Conservation (phyloP, 1,284 basidiomycete genomes). For the Singerocomus rubriflavus region DNA sequence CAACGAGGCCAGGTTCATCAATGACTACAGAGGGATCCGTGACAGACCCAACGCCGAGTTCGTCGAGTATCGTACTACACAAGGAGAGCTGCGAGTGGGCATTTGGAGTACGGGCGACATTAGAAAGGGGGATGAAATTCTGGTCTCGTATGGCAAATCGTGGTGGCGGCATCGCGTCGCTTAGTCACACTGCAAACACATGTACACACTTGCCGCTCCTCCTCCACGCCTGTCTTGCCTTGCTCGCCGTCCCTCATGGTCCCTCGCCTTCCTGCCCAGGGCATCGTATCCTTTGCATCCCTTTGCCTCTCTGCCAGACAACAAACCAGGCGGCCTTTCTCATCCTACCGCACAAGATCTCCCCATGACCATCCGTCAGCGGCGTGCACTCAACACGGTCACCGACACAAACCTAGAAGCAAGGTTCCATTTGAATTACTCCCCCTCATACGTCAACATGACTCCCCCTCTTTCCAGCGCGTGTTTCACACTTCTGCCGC, state of each 20-base stretch:
- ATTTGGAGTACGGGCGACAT: slow-evolving; percentile 68
- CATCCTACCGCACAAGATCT: slow-evolving; percentile 38
- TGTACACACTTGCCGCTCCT: slow-evolving; percentile 10
- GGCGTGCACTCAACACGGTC: slow-evolving; percentile 16
- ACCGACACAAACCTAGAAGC: slow-evolving; percentile 12
- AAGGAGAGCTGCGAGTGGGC: slow-evolving; percentile 75
- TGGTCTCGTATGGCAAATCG: slow-evolving; percentile 91
- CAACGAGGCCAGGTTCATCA: slow-evolving; percentile 81
- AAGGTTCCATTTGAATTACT: slow-evolving; percentile 25
- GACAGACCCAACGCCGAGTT: slow-evolving; percentile 75
- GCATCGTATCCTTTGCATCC: slow-evolving; percentile 55
- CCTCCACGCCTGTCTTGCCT: neutral
- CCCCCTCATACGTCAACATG: slow-evolving; percentile 12
- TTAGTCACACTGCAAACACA: slow-evolving; percentile 26
- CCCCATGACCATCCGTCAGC: slow-evolving; percentile 20
- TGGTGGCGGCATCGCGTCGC: slow-evolving; percentile 58
- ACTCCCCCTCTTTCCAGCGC: slow-evolving; percentile 46
- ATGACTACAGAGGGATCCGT: slow-evolving; percentile 79
- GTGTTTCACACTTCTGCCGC: slow-evolving; percentile 69
- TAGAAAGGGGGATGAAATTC: slow-evolving; percentile 79
- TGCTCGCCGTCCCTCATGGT: slow-evolving; percentile 33
- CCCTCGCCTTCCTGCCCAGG: slow-evolving; percentile 45
- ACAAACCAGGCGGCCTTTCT: slow-evolving; percentile 38
- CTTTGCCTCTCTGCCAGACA: slow-evolving; percentile 52
- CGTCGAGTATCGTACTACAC: slow-evolving; percentile 49